These are phyloP conservation scores for Phaseolus coccineus DNA, from an alignment of 331 rosid species.

Conservation along the genomic window DNA sequence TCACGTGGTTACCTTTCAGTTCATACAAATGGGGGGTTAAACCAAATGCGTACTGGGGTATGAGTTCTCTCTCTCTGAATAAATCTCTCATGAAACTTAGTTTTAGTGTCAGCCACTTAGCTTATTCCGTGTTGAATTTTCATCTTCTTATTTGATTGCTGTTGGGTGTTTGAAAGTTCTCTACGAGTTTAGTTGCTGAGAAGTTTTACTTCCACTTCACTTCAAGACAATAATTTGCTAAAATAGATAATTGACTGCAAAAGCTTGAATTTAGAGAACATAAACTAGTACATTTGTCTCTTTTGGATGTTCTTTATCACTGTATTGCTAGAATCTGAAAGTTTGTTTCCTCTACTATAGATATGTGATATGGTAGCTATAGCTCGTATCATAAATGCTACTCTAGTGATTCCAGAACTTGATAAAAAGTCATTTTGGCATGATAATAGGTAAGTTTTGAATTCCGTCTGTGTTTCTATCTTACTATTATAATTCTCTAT, in stretches of 20 bases:
- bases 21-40: constrained; percentile 96
- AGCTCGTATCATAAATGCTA: constrained; percentile 90
- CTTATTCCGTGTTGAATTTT: constrained; percentile 28
- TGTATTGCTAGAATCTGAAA: constrained; percentile 38
- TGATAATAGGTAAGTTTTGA: constrained; percentile 72
- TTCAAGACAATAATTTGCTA: constrained; percentile 8
- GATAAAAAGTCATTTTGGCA: constrained; percentile 94
- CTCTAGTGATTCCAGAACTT: constrained; percentile 94
- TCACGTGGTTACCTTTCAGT: constrained; percentile 87
- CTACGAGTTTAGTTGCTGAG: constrained; percentile 7
- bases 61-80: constrained; percentile 45
- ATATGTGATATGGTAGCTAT: constrained; percentile 99
- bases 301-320: constrained; percentile 8
- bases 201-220: constrained; percentile 25
- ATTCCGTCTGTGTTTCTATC: background rate
- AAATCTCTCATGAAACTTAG: constrained; percentile 10
- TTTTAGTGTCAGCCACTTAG: background rate
- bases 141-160: constrained; percentile 7
- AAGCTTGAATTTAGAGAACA: constrained; percentile 19
- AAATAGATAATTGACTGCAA: constrained; percentile 4
- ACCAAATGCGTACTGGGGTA: constrained; percentile 99
- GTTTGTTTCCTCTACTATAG: constrained; percentile 56
- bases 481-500: constrained; percentile 5
- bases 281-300: constrained; percentile 3
- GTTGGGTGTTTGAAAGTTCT: constrained; percentile 20